Evolutionary conservation across 1,284 basidiomycete species (phyloP).

Genomic region (Malassezia psittaci): DNA sequence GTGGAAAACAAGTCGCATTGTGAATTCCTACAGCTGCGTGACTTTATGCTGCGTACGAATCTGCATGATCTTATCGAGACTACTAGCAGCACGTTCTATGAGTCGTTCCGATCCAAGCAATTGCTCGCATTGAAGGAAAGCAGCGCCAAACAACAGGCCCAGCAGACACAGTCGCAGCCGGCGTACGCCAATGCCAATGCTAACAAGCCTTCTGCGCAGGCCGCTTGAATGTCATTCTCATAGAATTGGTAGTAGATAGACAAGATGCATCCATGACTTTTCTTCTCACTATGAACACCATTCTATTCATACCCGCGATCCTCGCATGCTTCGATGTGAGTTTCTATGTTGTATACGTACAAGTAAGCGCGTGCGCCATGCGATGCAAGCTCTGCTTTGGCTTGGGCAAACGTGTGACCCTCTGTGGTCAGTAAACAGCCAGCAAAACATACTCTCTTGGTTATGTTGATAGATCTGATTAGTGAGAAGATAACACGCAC

Average conservation of each 20-base stretch:
- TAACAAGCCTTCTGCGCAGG: background rate
- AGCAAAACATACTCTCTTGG: background rate
- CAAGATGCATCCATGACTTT: too few species aligned
- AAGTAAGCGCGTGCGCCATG: constrained; percentile 82
- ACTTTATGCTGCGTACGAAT: constrained; percentile 83
- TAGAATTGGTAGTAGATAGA: too few species aligned
- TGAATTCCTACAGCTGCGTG: constrained; percentile 92
- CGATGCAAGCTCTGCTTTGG: constrained; percentile 69
- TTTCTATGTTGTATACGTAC: background rate
- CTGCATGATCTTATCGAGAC: constrained; percentile 97
- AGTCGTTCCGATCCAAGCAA: constrained; percentile 98
- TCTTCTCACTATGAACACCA: background rate
- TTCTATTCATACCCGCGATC: background rate
- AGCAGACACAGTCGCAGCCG: constrained; percentile 12
- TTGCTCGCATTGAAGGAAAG: constrained; percentile 77
- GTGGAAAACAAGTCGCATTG: constrained; percentile 86
- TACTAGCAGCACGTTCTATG: constrained; percentile 96
- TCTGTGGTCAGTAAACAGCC: constrained; percentile 45
- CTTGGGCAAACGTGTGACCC: constrained; percentile 52
- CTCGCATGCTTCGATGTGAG: background rate
- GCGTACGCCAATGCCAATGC: constrained; percentile 14
- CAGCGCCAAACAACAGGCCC: constrained; percentile 44
- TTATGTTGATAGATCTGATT: background rate
- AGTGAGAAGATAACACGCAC: constrained; percentile 69
- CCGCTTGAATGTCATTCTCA: background rate